A percentile compares a stretch with the other conserved stretches of the same genome.
phyloP scores from a whole-genome alignment of 2,329 filamentous ascomycete species.

The Trichoderma sp. region DNA sequence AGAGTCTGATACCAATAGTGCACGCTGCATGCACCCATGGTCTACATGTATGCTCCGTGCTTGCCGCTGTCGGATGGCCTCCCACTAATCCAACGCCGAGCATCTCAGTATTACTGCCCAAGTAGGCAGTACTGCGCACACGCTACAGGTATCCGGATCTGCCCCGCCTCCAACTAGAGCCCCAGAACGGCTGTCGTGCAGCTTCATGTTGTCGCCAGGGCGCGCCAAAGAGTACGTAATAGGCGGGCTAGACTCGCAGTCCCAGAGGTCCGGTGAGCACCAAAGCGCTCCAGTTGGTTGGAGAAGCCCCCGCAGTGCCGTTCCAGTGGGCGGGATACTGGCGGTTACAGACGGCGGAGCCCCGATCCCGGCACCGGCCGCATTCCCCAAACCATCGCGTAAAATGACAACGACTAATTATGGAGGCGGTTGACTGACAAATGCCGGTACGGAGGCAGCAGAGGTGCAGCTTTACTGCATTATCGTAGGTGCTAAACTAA shows the following conservation, averaged over 20 bases:
- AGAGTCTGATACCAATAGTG: background rate
- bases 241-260: background rate
- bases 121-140: slow-evolving; percentile 8
- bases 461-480: slow-evolving; percentile 1
- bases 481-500: background rate
- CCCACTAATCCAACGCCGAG: background rate
- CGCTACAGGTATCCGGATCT: background rate
- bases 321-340: slow-evolving; percentile 7
- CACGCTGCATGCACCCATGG: too few species aligned
- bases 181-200: background rate
- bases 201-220: slow-evolving; percentile 13
- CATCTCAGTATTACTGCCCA: slow-evolving; percentile 19
- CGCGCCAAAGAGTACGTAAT: slow-evolving; percentile 21
- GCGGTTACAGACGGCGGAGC: slow-evolving; percentile 29
- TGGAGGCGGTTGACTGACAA: slow-evolving; percentile 23
- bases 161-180: background rate
- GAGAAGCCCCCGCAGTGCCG: slow-evolving; percentile 18
- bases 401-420: slow-evolving; percentile 13
- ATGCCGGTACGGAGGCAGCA: slow-evolving; percentile 4
- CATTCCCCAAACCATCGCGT: slow-evolving; percentile 12
- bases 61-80: slow-evolving; percentile 15
- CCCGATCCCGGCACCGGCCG: slow-evolving; percentile 29
- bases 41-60: too few species aligned
- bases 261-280: background rate
- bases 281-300: background rate